Percentiles rank a stretch among this genome's conserved stretches.
Evolutionary conservation across 352 stramenopile species (phyloP).

Genomic region (Globisporangium abappressorium): DNA sequence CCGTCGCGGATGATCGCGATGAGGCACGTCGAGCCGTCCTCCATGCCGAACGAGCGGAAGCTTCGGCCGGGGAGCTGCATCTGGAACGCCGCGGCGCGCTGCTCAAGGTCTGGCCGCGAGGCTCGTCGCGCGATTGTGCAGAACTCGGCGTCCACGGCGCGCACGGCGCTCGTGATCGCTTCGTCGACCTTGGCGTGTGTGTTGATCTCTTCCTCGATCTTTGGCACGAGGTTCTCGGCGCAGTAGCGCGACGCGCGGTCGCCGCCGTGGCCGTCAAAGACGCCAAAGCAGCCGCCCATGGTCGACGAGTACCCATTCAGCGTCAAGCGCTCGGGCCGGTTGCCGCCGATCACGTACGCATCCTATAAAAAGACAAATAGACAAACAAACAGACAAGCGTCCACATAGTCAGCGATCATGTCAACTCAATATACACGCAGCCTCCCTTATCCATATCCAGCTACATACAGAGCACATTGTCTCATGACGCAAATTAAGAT

Average conservation of each 20-base stretch:
- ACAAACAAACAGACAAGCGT: background rate
- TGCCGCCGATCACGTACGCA: constrained; percentile 78
- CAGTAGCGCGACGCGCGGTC: constrained; percentile 79
- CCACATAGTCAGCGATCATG: background rate
- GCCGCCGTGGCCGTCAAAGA: constrained; percentile 82
- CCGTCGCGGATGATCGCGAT: constrained; percentile 72
- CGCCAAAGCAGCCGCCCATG: constrained; percentile 67
- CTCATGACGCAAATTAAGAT: background rate
- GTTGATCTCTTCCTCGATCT: constrained; percentile 52
- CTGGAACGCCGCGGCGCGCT: constrained; percentile 22
- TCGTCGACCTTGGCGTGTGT: constrained; percentile 35
- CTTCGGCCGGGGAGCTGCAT: constrained; percentile 17
- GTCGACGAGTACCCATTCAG: constrained; percentile 72
- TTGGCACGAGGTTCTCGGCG: constrained; percentile 66
- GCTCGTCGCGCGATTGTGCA: constrained; percentile 50
- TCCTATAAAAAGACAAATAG: constrained; percentile 35
- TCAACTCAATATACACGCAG: background rate
- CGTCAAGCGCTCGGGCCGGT: constrained; percentile 52
- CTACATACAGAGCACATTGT: too few species aligned
- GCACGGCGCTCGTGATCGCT: constrained; percentile 60
- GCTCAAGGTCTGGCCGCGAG: constrained; percentile 29
- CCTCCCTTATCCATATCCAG: background rate
- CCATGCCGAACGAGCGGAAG: constrained; percentile 50
- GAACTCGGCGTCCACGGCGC: constrained; percentile 66
- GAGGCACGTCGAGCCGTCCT: constrained; percentile 78